phyloP scores from a whole-genome alignment of 1,284 basidiomycete species.

The Tausonia pullulans region DNA sequence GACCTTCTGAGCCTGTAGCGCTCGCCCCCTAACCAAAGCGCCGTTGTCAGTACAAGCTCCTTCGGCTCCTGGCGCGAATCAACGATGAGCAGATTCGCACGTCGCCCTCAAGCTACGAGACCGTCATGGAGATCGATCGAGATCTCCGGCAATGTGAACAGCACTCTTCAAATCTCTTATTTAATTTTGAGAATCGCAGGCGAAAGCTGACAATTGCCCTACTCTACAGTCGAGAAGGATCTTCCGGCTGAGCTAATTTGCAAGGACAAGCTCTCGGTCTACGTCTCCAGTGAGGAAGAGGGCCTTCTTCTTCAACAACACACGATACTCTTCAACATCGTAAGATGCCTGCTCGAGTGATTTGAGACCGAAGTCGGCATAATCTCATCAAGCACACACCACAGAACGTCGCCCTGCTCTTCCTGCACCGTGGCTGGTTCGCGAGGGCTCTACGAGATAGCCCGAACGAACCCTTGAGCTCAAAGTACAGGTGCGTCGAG shows the following conservation, averaged over 20 bases:
- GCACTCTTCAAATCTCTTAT: not conserved
- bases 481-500: not conserved
- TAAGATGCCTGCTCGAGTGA: not conserved
- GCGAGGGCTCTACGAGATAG: not conserved
- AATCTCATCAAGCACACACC: no score
- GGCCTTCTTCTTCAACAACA: not conserved
- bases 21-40: no score
- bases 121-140: slow-evolving; percentile 2
- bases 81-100: not conserved
- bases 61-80: not conserved
- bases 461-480: not conserved
- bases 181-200: no score
- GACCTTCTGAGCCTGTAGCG: no score
- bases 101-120: not conserved
- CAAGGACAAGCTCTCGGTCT: no score
- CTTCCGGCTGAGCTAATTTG: no score
- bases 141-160: not conserved
- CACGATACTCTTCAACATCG: not conserved
- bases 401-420: not conserved
- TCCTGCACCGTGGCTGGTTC: not conserved
- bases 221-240: no score
- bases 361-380: no score
- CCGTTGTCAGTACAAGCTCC: not conserved
- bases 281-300: no score
- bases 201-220: no score